Conservation (phyloP, 2,329 filamentous ascomycete genomes). For the Knoxdaviesia proteae region DNA sequence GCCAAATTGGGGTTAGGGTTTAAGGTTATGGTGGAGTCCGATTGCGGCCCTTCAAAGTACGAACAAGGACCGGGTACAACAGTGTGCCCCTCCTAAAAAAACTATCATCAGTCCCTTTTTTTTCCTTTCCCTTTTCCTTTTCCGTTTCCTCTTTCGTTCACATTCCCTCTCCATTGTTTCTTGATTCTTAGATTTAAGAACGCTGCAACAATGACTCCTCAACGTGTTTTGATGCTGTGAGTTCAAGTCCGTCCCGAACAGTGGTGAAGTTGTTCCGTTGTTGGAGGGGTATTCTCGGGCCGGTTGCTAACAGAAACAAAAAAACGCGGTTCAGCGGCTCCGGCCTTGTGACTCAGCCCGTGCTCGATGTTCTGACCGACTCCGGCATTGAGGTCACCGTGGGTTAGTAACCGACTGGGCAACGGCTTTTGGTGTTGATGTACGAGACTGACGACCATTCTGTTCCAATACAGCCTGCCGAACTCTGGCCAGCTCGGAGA, state of each 20-base stretch:
- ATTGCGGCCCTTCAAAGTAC: no score
- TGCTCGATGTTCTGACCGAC: constrained; percentile 39
- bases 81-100: neutral
- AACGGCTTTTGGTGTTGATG: no score
- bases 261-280: neutral
- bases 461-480: constrained; percentile 42
- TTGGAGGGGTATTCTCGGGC: neutral
- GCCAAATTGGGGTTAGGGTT: no score
- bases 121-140: neutral
- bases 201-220: constrained; percentile 5
- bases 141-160: neutral
- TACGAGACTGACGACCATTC: neutral
- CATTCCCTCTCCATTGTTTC: neutral
- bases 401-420: constrained; percentile 20
- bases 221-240: constrained; percentile 5
- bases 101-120: neutral
- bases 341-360: constrained; percentile 41
- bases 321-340: constrained; percentile 13
- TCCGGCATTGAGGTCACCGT: constrained; percentile 44
- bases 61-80: no score
- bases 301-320: neutral
- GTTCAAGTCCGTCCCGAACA: neutral
- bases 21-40: no score
- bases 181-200: neutral
- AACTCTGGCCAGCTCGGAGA: constrained; percentile 57